Percentiles rank a stretch among this genome's conserved stretches.
phyloP scores from a whole-genome alignment of 179 eudicot genomes.

The Silene vulgaris region DNA sequence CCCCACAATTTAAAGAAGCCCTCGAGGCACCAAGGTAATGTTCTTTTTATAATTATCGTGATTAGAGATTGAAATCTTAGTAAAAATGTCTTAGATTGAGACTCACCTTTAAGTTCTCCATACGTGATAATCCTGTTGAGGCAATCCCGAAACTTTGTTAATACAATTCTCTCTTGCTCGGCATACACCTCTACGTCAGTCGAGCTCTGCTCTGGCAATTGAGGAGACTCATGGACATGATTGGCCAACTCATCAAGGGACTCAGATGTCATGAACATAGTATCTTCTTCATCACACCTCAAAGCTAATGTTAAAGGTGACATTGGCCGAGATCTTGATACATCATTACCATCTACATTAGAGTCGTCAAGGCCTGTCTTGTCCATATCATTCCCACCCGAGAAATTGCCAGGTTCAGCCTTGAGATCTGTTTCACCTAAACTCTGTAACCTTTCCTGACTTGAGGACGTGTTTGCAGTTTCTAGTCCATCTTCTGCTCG shows the following conservation, averaged over 20 bases:
- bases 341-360: slow-evolving; percentile 50
- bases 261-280: slow-evolving; percentile 52
- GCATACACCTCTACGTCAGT: slow-evolving; percentile 47
- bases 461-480: slow-evolving; percentile 38
- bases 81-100: not conserved
- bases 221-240: slow-evolving; percentile 36
- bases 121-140: slow-evolving; percentile 69
- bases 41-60: not conserved
- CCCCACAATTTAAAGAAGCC: not conserved
- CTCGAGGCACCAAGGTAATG: not conserved
- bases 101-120: slow-evolving; percentile 77
- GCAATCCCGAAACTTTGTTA: slow-evolving; percentile 83
- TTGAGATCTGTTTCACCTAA: slow-evolving; percentile 36
- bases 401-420: slow-evolving; percentile 30
- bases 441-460: slow-evolving; percentile 36
- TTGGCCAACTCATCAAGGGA: slow-evolving; percentile 42
- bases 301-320: slow-evolving; percentile 90
- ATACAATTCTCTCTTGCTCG: slow-evolving; percentile 79
- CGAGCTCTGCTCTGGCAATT: slow-evolving; percentile 39
- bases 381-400: slow-evolving; percentile 41
- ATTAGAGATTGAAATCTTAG: not conserved
- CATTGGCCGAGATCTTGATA: slow-evolving; percentile 64
- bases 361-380: slow-evolving; percentile 43
- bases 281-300: slow-evolving; percentile 90
- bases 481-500: slow-evolving; percentile 42